Conservation (phyloP, 1,284 basidiomycete species). For the Ustilago cynodontis region DNA sequence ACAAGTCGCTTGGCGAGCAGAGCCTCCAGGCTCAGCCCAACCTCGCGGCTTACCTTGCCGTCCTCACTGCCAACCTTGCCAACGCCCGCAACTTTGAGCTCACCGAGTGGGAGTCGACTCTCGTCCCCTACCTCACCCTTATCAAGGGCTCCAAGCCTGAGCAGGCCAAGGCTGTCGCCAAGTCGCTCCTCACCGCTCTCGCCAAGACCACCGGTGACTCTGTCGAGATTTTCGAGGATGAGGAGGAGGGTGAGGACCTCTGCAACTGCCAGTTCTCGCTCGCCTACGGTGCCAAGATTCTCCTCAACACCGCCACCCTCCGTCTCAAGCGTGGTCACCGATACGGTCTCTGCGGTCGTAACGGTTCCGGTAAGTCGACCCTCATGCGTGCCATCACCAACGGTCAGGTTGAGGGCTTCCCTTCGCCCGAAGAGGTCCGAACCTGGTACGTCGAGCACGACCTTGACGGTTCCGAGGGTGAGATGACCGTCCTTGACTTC, state of each 20-base stretch:
- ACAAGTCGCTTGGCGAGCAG: conserved; percentile 60
- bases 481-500: conserved; percentile 68
- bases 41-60: conserved; percentile 63
- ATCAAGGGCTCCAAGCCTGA: conserved; percentile 64
- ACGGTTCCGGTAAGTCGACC: conserved; percentile 70
- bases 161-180: conserved; percentile 58
- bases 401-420: conserved; percentile 70
- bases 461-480: conserved; percentile 69
- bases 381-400: conserved; percentile 70
- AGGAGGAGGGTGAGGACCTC: conserved; percentile 70
- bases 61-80: conserved; percentile 68
- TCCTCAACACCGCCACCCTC: conserved; percentile 70
- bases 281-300: conserved; percentile 70
- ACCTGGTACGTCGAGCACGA: conserved; percentile 71
- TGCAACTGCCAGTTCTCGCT: conserved; percentile 71
- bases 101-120: conserved; percentile 68
- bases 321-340: conserved; percentile 70
- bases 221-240: conserved; percentile 70
- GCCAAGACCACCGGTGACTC: conserved; percentile 68
- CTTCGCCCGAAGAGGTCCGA: conserved; percentile 69
- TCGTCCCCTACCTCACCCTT: conserved; percentile 67
- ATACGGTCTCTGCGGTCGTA: conserved; percentile 70
- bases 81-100: conserved; percentile 69
- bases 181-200: conserved; percentile 60
- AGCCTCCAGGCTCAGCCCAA: conserved; percentile 55